Conservation (phyloP, 495 filamentous ascomycete species). For the Penicillium parvum region DNA sequence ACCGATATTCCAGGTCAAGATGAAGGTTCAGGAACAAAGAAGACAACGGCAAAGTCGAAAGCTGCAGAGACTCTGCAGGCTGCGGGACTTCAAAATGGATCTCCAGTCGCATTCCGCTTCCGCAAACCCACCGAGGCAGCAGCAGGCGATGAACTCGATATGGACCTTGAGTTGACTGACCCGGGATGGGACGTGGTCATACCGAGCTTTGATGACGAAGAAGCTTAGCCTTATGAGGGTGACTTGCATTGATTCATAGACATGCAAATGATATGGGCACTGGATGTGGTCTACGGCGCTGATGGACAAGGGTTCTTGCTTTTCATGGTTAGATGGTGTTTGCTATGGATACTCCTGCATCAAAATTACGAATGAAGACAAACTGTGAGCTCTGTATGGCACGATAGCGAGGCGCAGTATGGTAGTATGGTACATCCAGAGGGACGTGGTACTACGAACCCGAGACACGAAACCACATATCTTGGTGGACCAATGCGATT, state of each 20-base stretch:
- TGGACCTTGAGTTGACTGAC: constrained; percentile 45
- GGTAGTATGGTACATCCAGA: too few species aligned
- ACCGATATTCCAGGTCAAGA: constrained; percentile 12
- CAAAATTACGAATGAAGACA: background rate
- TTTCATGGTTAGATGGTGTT: background rate
- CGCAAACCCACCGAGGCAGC: constrained; percentile 17
- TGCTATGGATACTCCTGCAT: background rate
- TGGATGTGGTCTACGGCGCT: constrained; percentile 1
- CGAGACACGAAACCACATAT: too few species aligned
- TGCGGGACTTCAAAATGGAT: constrained; percentile 52
- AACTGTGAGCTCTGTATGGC: background rate
- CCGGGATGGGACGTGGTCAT: constrained; percentile 62
- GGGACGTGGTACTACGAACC: too few species aligned
- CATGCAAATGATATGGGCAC: background rate
- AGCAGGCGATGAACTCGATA: constrained; percentile 20
- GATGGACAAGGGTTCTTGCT: constrained; percentile 1
- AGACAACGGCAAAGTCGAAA: constrained; percentile 31
- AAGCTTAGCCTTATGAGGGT: constrained; percentile 5
- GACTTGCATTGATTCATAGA: background rate
- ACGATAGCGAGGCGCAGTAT: too few species aligned
- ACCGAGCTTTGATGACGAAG: constrained; percentile 57
- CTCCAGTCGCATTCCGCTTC: constrained; percentile 69
- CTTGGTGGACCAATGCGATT: too few species aligned
- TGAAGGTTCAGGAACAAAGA: constrained; percentile 28
- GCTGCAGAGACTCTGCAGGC: constrained; percentile 37